A percentile compares a stretch with the other conserved stretches of the same genome.
Conservation (phyloP, 1,284 basidiomycete species). For the Puccinia triticina region DNA sequence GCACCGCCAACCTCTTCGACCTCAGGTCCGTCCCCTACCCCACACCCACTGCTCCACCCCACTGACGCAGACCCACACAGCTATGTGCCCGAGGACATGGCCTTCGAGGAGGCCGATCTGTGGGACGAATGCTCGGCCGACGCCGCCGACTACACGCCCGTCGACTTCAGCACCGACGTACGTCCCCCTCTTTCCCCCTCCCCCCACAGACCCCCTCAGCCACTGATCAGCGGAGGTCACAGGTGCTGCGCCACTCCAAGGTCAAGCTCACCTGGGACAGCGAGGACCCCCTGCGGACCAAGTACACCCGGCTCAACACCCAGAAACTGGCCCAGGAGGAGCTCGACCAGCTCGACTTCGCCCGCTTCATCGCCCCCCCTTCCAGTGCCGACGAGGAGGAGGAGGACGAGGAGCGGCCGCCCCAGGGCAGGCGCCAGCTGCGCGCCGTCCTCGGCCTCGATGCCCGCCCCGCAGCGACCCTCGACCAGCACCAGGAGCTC, state of each 20-base stretch:
- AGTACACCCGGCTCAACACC: conserved; percentile 78
- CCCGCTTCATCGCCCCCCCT: conserved; percentile 71
- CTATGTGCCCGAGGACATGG: conserved; percentile 90
- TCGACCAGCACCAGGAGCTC: conserved; percentile 65
- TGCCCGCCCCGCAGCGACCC: too few relatives aligned
- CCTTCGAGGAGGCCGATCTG: conserved; percentile 77
- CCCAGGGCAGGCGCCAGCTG: not conserved
- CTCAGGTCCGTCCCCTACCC: conserved; percentile 63
- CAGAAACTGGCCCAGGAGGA: conserved; percentile 66
- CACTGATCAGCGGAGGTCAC: not conserved
- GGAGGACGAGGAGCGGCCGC: not conserved
- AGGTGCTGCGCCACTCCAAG: conserved; percentile 97
- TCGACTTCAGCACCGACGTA: conserved; percentile 93
- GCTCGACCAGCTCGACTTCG: conserved; percentile 85
- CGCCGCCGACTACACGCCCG: conserved; percentile 71
- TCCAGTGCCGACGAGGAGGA: conserved; percentile 61
- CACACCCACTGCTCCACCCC: too few relatives aligned
- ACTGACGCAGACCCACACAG: too few relatives aligned
- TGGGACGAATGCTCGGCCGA: conserved; percentile 67
- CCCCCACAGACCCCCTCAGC: not conserved
- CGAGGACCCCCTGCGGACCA: conserved; percentile 86
- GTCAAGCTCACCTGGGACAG: conserved; percentile 99
- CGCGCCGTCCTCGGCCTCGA: conserved; percentile 23
- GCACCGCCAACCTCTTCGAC: conserved; percentile 95
- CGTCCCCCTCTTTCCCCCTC: conserved; percentile 57